These are phyloP conservation scores for Dothideomycetes sp. DNA, from an alignment of 2,329 filamentous ascomycete genomes.

Conservation along the genomic window DNA sequence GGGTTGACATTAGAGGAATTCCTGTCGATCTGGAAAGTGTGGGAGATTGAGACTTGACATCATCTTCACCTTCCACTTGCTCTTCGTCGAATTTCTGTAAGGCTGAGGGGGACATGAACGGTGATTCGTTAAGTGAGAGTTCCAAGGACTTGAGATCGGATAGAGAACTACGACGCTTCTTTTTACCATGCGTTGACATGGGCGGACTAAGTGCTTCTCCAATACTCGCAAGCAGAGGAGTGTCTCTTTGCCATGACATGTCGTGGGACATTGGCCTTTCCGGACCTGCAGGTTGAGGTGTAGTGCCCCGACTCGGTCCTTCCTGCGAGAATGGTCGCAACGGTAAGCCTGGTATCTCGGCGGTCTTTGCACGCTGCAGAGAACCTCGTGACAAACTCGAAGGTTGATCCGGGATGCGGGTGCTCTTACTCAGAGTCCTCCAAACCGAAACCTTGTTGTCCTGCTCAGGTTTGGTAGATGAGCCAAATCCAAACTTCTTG, in stretches of 20 bases:
- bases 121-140: conserved; percentile 23
- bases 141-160: conserved; percentile 73
- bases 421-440: conserved; percentile 78
- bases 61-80: background rate
- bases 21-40: conserved; percentile 5
- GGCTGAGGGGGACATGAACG: conserved; percentile 11
- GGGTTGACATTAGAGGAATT: background rate
- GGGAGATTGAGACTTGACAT: conserved; percentile 3
- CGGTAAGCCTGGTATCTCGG: conserved; percentile 50
- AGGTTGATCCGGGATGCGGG: conserved; percentile 52
- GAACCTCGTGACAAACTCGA: conserved; percentile 57
- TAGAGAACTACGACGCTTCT: conserved; percentile 82
- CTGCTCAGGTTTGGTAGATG: conserved; percentile 64
- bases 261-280: conserved; percentile 13
- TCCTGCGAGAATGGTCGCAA: conserved; percentile 49
- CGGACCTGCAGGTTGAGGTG: conserved; percentile 13
- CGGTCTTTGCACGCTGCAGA: conserved; percentile 64
- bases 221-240: conserved; percentile 2
- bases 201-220: conserved; percentile 8
- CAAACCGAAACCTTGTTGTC: conserved; percentile 69
- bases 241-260: conserved; percentile 4
- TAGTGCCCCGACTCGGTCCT: conserved; percentile 27
- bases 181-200: conserved; percentile 38
- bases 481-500: conserved; percentile 72
- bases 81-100: conserved; percentile 3